Conservation (phyloP, 495 filamentous ascomycete species). For the Viridothelium virens region DNA sequence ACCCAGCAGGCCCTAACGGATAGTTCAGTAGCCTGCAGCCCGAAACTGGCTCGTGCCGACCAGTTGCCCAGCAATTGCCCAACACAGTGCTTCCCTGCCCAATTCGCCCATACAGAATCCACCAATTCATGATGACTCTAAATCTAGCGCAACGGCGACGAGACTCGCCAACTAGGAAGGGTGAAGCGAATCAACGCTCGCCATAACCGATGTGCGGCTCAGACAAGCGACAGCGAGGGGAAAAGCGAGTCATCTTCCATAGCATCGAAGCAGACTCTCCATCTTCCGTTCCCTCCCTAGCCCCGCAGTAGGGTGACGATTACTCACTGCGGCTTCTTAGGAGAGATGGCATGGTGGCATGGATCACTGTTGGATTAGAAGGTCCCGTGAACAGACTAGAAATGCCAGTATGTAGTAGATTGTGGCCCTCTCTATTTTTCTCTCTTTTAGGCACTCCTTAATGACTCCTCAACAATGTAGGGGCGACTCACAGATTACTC, state of each 20-base stretch:
- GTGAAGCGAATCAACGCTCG: slow-evolving; percentile 4
- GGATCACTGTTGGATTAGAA: background rate
- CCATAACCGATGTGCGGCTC: slow-evolving; percentile 1
- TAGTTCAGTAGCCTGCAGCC: background rate
- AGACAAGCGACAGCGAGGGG: background rate
- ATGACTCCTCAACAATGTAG: too few relatives aligned
- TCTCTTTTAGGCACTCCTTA: too few relatives aligned
- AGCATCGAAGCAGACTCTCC: background rate
- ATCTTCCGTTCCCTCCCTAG: background rate
- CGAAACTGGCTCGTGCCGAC: background rate
- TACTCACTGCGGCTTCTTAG: background rate
- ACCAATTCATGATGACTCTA: slow-evolving; percentile 3
- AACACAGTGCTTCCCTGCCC: background rate
- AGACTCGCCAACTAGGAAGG: background rate
- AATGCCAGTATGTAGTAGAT: background rate
- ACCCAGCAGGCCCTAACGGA: background rate
- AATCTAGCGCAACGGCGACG: background rate
- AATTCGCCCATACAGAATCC: background rate
- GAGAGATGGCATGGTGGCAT: too few relatives aligned
- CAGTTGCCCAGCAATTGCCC: background rate
- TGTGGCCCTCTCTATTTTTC: too few relatives aligned
- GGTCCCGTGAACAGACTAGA: background rate
- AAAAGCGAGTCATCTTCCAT: background rate
- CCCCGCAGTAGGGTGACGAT: background rate
- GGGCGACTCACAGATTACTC: background rate